Evolutionary conservation across 225 moss, liverwort and hornwort genomes (phyloP), one percentile per base, ranked within the genome.

Genomic region (Bryum argenteum): DNA sequence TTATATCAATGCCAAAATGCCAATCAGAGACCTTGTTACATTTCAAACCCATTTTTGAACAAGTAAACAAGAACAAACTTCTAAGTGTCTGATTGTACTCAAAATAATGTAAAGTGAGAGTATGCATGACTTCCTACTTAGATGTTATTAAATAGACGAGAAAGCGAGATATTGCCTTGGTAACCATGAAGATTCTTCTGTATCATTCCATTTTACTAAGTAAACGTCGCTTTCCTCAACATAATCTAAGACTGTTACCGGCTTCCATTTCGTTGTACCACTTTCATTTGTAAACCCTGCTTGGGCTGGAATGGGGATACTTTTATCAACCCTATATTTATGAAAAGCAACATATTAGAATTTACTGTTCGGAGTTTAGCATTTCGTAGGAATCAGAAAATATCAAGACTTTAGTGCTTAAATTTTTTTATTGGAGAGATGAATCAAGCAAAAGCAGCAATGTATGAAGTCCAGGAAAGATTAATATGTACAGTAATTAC

Each of bases 121-220:
- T 6, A 56, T 4, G 33, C 33, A 33, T 6, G 0, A 33, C 33
- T 33, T 33, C 33, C 33, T 33, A 33, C 33, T 33, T 33, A 7
- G 2, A 11, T 28, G 0, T 26, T 8, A 12, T 22, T 0, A 21
- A 43, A 10, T 26, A 8, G 24, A 18, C 16, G 5, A 23, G 54
- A 44, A 10, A 1, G 13, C 0, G 18, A 54, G 55, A 8, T 16
- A 51, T 78, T 84, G 75, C 91, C 90, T 91, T 26, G 87, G 90
- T 67, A 94, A 65, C 94, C 94, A 94, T 40, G 85, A 62, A 20
- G 79, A 82, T 71, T 91, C 84, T 64, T 73, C 75, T 24, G 77
- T 87, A 50, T 94, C 91, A 82, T 83, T 65, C 93, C 91, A 94
- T 73, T 90, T 86, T 8, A 83, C 89, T 11, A 94, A 63, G 66